phyloP scores from a whole-genome alignment of 345 rosid species.

The Garcia nutans region DNA sequence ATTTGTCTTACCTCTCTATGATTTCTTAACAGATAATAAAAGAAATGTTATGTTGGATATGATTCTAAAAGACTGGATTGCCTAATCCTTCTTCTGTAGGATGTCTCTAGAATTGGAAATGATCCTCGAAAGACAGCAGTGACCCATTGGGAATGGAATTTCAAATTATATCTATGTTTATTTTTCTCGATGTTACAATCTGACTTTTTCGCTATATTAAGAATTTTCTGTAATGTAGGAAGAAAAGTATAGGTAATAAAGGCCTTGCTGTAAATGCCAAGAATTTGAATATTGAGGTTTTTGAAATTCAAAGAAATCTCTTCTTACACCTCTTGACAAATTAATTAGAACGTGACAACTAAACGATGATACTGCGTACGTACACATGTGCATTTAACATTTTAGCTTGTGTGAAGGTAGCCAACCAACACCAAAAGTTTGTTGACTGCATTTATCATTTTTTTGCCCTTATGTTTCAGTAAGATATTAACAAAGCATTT shows the following conservation, averaged over 20 bases:
- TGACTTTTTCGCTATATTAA: neutral
- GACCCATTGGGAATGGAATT: neutral
- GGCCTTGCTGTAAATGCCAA: neutral
- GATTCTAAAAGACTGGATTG: neutral
- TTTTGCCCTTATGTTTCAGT: neutral
- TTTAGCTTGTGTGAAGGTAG: neutral
- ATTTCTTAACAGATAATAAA: neutral
- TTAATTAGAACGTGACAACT: neutral
- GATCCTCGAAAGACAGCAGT: neutral
- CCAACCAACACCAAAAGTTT: neutral
- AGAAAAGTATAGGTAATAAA: neutral
- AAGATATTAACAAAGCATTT: neutral
- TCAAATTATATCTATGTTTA: neutral
- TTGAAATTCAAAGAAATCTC: neutral
- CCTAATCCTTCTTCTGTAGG: neutral
- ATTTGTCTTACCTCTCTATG: neutral
- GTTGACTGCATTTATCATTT: neutral
- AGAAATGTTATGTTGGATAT: neutral
- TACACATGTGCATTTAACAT: neutral
- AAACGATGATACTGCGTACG: neutral
- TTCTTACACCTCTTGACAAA: neutral
- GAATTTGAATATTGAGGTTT: neutral
- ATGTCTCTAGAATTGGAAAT: neutral
- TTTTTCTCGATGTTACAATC: neutral
- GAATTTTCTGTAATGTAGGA: neutral